These are phyloP conservation scores for Plenodomus biglobosus DNA, from an alignment of 2,329 filamentous ascomycete species.

Conservation along the genomic window DNA sequence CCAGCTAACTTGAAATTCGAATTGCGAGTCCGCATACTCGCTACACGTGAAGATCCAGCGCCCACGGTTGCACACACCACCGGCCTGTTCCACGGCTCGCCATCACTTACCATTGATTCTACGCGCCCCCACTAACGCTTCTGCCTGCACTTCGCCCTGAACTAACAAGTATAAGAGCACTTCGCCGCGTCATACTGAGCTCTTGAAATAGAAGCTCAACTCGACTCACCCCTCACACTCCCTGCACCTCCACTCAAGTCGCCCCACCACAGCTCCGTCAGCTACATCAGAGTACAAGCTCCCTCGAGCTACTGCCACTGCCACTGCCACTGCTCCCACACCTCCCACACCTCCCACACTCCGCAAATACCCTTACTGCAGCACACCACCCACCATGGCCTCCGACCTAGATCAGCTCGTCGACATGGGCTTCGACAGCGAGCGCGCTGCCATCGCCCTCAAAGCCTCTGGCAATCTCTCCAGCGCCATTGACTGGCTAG, in stretches of 20 bases:
- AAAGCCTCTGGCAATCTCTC: conserved; percentile 81
- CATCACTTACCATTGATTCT: conserved; percentile 12
- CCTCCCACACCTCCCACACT: conserved; percentile 2
- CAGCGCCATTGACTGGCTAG: conserved; percentile 91
- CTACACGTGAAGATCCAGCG: background rate
- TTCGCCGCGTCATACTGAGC: conserved; percentile 7
- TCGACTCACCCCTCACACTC: background rate
- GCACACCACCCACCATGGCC: conserved; percentile 41
- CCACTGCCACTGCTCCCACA: conserved; percentile 1
- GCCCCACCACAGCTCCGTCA: background rate
- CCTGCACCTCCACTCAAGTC: background rate
- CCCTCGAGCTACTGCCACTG: background rate
- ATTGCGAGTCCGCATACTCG: background rate
- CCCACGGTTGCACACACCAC: background rate
- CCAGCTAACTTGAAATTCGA: no score
- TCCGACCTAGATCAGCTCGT: conserved; percentile 63
- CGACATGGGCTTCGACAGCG: conserved; percentile 77
- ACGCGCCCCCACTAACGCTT: conserved; percentile 12
- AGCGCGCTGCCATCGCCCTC: conserved; percentile 79
- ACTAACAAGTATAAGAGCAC: conserved; percentile 5
- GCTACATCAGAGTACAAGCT: conserved; percentile 1
- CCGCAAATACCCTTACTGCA: no score
- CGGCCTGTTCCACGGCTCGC: conserved; percentile 15
- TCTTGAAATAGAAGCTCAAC: background rate
- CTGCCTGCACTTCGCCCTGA: conserved; percentile 6